These are phyloP conservation scores for Gossypium gossypioides DNA, from an alignment of 441 rosid species.

Conservation along the genomic window DNA sequence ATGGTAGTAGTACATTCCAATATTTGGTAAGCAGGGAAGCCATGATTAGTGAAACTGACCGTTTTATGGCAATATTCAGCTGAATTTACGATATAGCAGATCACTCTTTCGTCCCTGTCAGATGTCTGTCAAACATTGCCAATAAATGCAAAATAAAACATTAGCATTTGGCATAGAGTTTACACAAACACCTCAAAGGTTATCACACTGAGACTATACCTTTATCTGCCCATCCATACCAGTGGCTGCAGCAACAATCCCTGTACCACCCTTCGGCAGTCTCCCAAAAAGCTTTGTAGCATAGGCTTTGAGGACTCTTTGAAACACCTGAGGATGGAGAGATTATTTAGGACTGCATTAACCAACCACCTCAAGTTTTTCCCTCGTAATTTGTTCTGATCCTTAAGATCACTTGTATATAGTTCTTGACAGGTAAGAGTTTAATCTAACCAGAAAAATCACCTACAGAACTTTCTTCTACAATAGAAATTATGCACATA, in stretches of 20 bases:
- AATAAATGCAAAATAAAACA: constrained; percentile 18
- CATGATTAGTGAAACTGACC: constrained; percentile 35
- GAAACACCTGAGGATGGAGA: constrained; percentile 62
- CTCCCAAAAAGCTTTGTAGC: constrained; percentile 77
- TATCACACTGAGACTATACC: constrained; percentile 29
- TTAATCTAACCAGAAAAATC: background rate
- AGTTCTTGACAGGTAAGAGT: background rate
- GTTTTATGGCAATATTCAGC: constrained; percentile 95
- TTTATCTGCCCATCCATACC: constrained; percentile 97
- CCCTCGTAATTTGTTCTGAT: background rate
- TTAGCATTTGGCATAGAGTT: constrained; percentile 10
- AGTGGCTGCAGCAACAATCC: constrained; percentile 97
- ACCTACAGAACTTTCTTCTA: background rate
- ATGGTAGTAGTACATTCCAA: background rate
- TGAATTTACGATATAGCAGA: constrained; percentile 90
- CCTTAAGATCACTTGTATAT: background rate
- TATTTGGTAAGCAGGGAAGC: constrained; percentile 13
- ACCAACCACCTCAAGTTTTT: background rate
- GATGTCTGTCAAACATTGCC: constrained; percentile 53
- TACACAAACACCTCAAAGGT: background rate
- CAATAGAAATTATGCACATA: background rate
- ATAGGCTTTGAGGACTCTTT: constrained; percentile 88
- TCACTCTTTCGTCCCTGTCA: constrained; percentile 89
- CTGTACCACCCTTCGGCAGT: constrained; percentile 91
- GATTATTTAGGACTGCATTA: background rate